A percentile compares a stretch with the other conserved stretches of the same genome.
These are phyloP conservation scores for Fragosphaeria purpurea DNA, from an alignment of 2,329 filamentous ascomycete species.

Conservation along the genomic window DNA sequence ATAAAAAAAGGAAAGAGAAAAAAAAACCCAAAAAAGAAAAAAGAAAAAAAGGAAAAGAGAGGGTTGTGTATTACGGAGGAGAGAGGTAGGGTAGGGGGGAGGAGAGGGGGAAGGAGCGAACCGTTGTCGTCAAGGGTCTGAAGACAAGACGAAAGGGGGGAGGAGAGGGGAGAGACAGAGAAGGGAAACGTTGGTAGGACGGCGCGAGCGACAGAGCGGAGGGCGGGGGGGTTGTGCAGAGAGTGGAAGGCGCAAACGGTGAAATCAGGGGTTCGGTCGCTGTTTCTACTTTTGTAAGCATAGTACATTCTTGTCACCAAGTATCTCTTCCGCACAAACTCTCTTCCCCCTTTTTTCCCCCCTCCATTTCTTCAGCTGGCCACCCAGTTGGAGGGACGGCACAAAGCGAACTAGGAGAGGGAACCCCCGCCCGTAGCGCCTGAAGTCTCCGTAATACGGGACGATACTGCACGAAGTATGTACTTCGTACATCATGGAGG, in stretches of 20 bases:
- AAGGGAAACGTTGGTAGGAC: neutral
- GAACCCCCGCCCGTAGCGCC: no score
- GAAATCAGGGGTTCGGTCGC: conserved; percentile 6
- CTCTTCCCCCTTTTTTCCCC: neutral
- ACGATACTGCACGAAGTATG: no score
- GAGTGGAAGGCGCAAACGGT: conserved; percentile 1
- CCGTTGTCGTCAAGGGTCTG: neutral
- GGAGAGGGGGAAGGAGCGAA: neutral
- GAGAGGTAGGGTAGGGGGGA: neutral
- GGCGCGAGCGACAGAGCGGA: neutral
- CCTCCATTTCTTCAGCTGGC: neutral
- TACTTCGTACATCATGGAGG: no score
- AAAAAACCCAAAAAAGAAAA: neutral
- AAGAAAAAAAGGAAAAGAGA: conserved; percentile 1
- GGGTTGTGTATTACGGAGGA: no score
- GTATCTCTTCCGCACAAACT: no score
- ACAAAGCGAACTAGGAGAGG: no score
- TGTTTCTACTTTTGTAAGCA: neutral
- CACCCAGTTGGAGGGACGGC: neutral
- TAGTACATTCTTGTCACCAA: no score
- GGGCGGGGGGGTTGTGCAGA: neutral
- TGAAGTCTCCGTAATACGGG: no score
- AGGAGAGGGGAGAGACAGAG: neutral
- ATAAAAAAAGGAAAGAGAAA: neutral
- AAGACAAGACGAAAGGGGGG: neutral